Base-by-base conservation (phyloP, 2,329 filamentous ascomycete genomes). In the Parastagonospora nodorum region DNA sequence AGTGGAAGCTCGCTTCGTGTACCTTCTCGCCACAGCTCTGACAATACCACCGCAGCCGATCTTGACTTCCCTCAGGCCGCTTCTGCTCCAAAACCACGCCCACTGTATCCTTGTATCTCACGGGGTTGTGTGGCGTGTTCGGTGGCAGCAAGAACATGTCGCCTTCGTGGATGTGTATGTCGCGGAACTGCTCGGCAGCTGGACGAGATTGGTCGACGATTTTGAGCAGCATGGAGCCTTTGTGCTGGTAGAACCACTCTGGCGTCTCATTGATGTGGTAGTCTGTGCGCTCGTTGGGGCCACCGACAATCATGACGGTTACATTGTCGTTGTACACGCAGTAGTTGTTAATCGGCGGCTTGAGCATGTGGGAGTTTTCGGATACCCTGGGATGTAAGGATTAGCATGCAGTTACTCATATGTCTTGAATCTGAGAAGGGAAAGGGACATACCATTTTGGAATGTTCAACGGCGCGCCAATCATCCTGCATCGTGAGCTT, bases 201-300 rank as follows among this genome's bases (percentile, higher is more conserved):
- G 58, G 57, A 4, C 42, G 44, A 0, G 52, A 48, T 2, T 40
- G 6, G 68, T 97, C 91, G 57, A 97, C 89, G 12, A 94, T 89
- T 73, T 95, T 96, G 63, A 99, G 88, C 50, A 94, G 81, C 93
- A 97, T 97, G 60, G 88, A 87, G 60, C 94, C 94, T 66, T 87
- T 87, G 83, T 96, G 86, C 76, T 97, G 93, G 82, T 94, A 97
- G 85, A 97, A 99, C 88, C 92, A 97, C 75, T 97, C 94, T 10
- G 94, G 87, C 0, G 93, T 97, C 66, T 86, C 80, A 81, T 97
- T 97, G 83, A 97, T 93, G 82, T 97, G 94, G 81, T 97, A 99
- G 81, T 97, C 94, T 48, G 92, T 97, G 58, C 94, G 87, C 54
- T 90, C 90, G 75, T 97, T 97, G 67, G 94, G 94, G 10, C 94